These are phyloP conservation scores for Tetrapisispora taiwanensis DNA, from an alignment of 805 yeast species.

Conservation along the genomic window DNA sequence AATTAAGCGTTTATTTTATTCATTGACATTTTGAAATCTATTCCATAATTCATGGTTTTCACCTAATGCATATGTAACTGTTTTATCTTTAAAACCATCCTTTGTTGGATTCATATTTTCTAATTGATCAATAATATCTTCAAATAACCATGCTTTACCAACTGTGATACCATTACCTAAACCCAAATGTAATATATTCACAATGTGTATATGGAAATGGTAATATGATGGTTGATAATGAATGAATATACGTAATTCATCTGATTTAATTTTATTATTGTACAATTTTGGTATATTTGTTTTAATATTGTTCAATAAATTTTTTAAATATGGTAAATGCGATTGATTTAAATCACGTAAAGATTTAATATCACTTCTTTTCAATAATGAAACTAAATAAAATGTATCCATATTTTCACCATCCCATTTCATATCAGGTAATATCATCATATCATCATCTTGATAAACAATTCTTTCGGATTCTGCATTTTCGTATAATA, in stretches of 20 bases:
- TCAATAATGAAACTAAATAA: conserved; percentile 69
- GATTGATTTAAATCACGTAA: conserved; percentile 58
- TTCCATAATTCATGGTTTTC: conserved; percentile 74
- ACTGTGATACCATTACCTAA: conserved; percentile 56
- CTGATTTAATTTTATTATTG: conserved; percentile 32
- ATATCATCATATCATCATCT: conserved; percentile 55
- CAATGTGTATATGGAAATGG: conserved; percentile 90
- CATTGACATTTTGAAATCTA: conserved; percentile 5
- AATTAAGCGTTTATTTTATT: too few species aligned
- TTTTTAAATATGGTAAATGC: conserved; percentile 51
- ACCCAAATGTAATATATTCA: conserved; percentile 60
- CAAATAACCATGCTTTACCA: conserved; percentile 77
- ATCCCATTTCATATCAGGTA: conserved; percentile 99
- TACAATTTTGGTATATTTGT: conserved; percentile 40
- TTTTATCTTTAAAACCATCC: conserved; percentile 48
- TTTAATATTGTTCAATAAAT: conserved; percentile 36
- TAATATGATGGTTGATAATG: conserved; percentile 97
- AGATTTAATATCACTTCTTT: conserved; percentile 57
- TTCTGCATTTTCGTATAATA: conserved; percentile 73
- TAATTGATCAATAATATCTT: conserved; percentile 71
- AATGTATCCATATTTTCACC: conserved; percentile 55
- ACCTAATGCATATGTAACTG: conserved; percentile 58
- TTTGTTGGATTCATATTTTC: conserved; percentile 33
- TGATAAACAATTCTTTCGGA: conserved; percentile 64
- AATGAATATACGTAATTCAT: conserved; percentile 64